Evolutionary conservation across 495 filamentous ascomycete species (phyloP), one percentile per base, ranked within the genome.

Genomic region (Penicillium bovifimosum): DNA sequence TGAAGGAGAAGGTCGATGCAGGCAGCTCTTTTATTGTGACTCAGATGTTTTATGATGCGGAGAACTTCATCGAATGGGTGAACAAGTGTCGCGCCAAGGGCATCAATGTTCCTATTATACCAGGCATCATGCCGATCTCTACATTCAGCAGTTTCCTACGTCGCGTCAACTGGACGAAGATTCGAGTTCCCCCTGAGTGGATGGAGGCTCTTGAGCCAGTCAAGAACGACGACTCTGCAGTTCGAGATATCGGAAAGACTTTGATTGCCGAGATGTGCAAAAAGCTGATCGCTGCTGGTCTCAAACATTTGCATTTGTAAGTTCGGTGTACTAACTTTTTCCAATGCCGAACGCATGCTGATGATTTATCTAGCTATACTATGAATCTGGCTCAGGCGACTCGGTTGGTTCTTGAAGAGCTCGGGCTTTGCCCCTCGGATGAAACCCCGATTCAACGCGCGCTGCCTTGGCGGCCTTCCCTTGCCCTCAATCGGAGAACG

Each of bases 1-100:
- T 97, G 63, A 97, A 97, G 74, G 88, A 97, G 72, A 99, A 99
- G 72, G 85, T 97, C 41, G 95, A 99, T 72, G 89, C 88, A 41
- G 95, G 95, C 33, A 91, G 85, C 46, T 84, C 88, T 9, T 96
- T 96, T 69, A 83, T 99, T 42, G 86, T 99, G 46, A 97, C 95
- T 0, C 95, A 99, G 74, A 99, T 99, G 95, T 96, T 96, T 71
- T 99, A 99, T 72, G 91, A 97, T 66, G 90, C 83, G 24, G 92
- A 99, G 60, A 91, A 88, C 61, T 99, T 97, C 71, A 69, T 97
- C 28, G 76, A 79, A 36, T 99, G 95, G 95, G 88, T 95, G 29
- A 68, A 80, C 49, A 92, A 88, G 67, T 87, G 87, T 48, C 82
- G 91, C 32, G 90, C 81, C 20, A 83, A 80, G 63, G 95, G 95